A percentile compares a stretch with the other conserved stretches of the same genome.
These are phyloP conservation scores for Trypanosoma lewisi DNA, from an alignment of 208 protist genomes.

Conservation along the genomic window DNA sequence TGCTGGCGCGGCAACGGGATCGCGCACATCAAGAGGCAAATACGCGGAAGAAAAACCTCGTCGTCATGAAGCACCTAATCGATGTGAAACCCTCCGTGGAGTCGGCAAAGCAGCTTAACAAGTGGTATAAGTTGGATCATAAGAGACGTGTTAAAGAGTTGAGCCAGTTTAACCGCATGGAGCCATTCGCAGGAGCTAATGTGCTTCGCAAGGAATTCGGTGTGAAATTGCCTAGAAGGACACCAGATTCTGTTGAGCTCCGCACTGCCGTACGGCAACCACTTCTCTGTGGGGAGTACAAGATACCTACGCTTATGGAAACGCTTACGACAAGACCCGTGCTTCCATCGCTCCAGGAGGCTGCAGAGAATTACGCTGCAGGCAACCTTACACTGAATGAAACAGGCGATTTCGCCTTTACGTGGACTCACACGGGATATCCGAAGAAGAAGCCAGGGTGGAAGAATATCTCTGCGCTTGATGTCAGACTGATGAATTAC, in stretches of 20 bases:
- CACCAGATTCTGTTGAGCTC: neutral
- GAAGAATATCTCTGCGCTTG: constrained; percentile 52
- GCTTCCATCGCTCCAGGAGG: constrained; percentile 29
- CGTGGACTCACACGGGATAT: neutral
- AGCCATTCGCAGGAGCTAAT: constrained; percentile 46
- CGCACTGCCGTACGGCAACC: constrained; percentile 15
- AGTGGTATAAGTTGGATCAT: constrained; percentile 53
- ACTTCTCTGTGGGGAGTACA: constrained; percentile 36
- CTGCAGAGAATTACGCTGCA: constrained; percentile 24
- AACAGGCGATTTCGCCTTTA: neutral
- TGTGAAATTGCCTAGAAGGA: neutral
- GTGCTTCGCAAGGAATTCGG: constrained; percentile 34
- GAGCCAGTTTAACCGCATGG: constrained; percentile 43
- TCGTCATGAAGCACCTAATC: constrained; percentile 39
- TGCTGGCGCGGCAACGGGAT: constrained; percentile 18
- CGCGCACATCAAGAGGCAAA: constrained; percentile 19
- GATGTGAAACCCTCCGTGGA: constrained; percentile 26
- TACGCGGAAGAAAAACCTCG: constrained; percentile 30
- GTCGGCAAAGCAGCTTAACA: constrained; percentile 34
- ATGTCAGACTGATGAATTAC: constrained; percentile 57
- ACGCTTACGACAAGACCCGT: constrained; percentile 31
- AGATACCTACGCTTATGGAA: constrained; percentile 28
- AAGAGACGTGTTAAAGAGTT: constrained; percentile 36
- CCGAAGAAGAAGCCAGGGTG: constrained; percentile 36
- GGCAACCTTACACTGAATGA: constrained; percentile 1